Conservation (phyloP, 2,329 filamentous ascomycete genomes). For the Aspergillus niger region DNA sequence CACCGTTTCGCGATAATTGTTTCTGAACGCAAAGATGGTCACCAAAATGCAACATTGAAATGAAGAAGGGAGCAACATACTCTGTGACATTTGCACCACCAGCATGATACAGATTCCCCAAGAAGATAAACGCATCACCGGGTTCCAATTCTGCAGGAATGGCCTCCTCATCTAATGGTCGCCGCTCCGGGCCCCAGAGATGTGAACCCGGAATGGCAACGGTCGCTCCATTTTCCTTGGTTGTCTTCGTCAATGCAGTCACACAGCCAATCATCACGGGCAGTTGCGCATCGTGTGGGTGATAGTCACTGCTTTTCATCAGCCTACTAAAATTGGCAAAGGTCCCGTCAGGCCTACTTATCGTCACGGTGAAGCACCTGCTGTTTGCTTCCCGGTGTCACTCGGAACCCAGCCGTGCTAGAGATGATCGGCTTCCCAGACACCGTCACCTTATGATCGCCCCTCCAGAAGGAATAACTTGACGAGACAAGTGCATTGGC, state of each 20-base stretch:
- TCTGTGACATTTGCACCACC: constrained; percentile 41
- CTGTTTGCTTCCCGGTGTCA: constrained; percentile 42
- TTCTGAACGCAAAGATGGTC: constrained; percentile 13
- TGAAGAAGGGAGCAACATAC: constrained; percentile 15
- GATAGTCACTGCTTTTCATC: constrained; percentile 22
- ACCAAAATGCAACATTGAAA: background rate
- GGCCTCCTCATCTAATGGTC: constrained; percentile 42
- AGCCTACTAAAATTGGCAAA: background rate
- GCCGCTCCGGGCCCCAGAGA: constrained; percentile 43
- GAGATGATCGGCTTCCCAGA: constrained; percentile 42
- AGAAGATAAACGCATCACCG: constrained; percentile 45
- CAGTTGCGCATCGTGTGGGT: constrained; percentile 35
- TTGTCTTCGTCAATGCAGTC: constrained; percentile 45
- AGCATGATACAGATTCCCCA: constrained; percentile 46
- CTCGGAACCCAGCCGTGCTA: constrained; percentile 37
- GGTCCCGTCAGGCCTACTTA: constrained; percentile 20
- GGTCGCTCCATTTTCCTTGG: constrained; percentile 46
- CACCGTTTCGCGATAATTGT: constrained; percentile 30
- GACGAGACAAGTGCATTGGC: constrained; percentile 40
- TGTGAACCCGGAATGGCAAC: constrained; percentile 47
- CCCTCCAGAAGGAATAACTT: constrained; percentile 42
- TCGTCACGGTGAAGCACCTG: constrained; percentile 46
- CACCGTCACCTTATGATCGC: constrained; percentile 34
- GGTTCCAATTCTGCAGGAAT: constrained; percentile 44
- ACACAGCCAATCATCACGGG: constrained; percentile 44